phyloP scores from a whole-genome alignment of 495 filamentous ascomycete species.

The Immersiella caudata region DNA sequence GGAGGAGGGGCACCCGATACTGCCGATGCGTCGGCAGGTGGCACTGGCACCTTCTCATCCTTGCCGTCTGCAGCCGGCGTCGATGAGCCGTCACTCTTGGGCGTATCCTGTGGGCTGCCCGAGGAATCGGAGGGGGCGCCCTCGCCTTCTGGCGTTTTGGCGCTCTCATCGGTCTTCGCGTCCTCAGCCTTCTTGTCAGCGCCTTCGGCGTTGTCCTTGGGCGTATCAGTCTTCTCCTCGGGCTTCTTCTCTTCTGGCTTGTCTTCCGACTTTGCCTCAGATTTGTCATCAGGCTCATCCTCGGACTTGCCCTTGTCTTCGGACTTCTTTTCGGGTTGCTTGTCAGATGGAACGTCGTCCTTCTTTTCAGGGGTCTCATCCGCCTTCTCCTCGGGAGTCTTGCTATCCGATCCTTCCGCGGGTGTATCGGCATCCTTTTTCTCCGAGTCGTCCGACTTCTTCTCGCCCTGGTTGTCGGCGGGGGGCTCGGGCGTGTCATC shows the following conservation, averaged over 20 bases:
- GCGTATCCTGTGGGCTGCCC: constrained; percentile 34
- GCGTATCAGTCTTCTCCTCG: background rate
- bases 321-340: constrained; percentile 13
- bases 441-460: background rate
- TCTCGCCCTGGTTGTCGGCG: background rate
- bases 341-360: constrained; percentile 16
- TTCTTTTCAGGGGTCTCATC: constrained; percentile 1
- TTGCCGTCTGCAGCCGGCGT: constrained; percentile 25
- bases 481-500: constrained; percentile 1
- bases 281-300: constrained; percentile 13
- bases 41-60: constrained; percentile 37
- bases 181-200: constrained; percentile 11
- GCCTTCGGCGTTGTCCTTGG: constrained; percentile 13
- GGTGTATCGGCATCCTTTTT: constrained; percentile 4
- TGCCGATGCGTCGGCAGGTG: constrained; percentile 30
- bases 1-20: constrained; percentile 34
- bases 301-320: constrained; percentile 23
- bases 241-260: constrained; percentile 19
- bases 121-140: constrained; percentile 29
- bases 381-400: constrained; percentile 19
- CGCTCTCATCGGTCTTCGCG: constrained; percentile 7
- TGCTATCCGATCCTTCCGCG: constrained; percentile 7
- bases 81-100: constrained; percentile 34
- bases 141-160: constrained; percentile 9
- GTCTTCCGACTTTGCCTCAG: background rate